Evolutionary conservation across 768 basidiomycete genomes (phyloP).

Genomic region (Chalciporus sphaerocephalus): DNA sequence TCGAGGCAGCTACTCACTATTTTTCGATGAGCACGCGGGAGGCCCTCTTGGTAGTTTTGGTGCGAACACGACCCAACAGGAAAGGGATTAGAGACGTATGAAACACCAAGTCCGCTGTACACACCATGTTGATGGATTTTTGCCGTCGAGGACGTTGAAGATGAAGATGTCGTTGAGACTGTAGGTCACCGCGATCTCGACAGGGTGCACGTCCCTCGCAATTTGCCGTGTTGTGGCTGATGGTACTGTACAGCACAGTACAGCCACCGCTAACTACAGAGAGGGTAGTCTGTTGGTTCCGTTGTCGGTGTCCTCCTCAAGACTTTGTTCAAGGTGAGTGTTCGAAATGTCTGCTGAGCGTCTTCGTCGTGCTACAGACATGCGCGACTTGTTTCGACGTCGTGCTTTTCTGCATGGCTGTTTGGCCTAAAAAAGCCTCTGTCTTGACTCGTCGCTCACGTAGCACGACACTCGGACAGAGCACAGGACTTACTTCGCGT

Average conservation of each 20-base stretch:
- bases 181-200: neutral
- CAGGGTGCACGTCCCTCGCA: conserved; percentile 4
- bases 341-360: neutral
- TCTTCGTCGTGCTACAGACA: neutral
- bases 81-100: conserved; percentile 1
- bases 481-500: conserved; percentile 33
- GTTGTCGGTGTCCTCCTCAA: neutral
- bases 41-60: conserved; percentile 99
- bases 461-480: conserved; percentile 59
- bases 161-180: conserved; percentile 17
- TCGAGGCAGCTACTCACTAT: conserved; percentile 59
- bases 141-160: conserved; percentile 23
- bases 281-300: neutral
- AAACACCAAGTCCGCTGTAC: neutral
- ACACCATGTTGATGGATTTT: conserved; percentile 48
- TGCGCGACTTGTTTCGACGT: neutral
- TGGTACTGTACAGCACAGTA: conserved; percentile 24
- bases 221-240: conserved; percentile 24
- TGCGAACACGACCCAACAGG: conserved; percentile 93
- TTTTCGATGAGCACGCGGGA: conserved; percentile 99
- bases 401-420: conserved; percentile 3
- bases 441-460: conserved; percentile 68
- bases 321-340: neutral
- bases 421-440: conserved; percentile 21
- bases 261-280: conserved; percentile 17